Evolutionary conservation across 2,329 filamentous ascomycete genomes (phyloP), one percentile per base, ranked within the genome.

Genomic region (Diaporthe capsici): DNA sequence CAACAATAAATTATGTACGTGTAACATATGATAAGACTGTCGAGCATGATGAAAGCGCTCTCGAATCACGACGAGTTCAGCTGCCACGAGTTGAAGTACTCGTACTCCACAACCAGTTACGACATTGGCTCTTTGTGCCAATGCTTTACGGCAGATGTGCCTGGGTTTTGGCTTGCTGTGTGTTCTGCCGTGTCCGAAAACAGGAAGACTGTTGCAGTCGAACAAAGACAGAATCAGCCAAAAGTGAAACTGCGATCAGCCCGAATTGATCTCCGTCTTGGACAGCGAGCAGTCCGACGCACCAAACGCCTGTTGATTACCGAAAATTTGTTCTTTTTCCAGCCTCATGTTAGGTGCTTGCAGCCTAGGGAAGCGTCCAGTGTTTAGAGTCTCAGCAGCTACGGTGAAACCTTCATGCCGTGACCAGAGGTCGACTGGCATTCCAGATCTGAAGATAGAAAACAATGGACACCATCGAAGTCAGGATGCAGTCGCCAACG

Each of bases 31-130:
- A 20, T 9, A 42, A 20, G n/a, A 42, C 34, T 8, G 8, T 15
- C 15, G 15, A 22, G n/a, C 49, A 51, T 37, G 31, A 51, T 51
- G 63, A 28, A 53, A 42, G 34, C 4, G 37, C 34, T 28, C 13
- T 51, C 22, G 65, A 53, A 22, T 42, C 22, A 70, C n/a, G 15
- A 70, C 34, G 49, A 70, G 13, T 55, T 55, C 65, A 42, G 65
- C 34, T 39, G 4, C 39, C 65, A 20, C 13, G 28, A 31, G 10
- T 22, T 39, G 63, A 12, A 28, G 22, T 4, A 47, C 12, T 1
- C 7, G 17, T 17, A 7, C 17, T 34, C 17, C 28, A 67, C 20
- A 9, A n/a, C 15, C 42, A 67, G 0, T 67, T 10, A 22, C 4
- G 15, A 22, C 1, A 2, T 28, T 8, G 17, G 37, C 22, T 55